Evolutionary conservation across 306 rosid genomes (phyloP).

Genomic region (Cicer arietinum): DNA sequence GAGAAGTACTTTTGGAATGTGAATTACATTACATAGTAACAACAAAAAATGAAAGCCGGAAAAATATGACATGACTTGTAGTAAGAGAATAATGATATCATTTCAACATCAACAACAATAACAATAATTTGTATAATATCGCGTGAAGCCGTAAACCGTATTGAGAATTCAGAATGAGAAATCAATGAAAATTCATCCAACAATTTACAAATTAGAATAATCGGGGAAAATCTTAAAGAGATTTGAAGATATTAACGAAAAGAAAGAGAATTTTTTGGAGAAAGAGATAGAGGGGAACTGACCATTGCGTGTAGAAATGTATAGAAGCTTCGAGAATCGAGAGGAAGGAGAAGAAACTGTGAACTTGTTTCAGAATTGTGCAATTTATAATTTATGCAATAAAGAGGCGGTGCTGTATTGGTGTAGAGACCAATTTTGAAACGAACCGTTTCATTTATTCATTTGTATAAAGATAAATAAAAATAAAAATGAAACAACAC

Average conservation of each 20-base stretch:
- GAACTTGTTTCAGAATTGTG: no score
- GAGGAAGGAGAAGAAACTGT: background rate
- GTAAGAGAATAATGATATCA: no score
- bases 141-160: background rate
- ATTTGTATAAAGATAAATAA: no score
- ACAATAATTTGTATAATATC: background rate
- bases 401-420: no score
- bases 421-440: no score
- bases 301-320: slow-evolving; percentile 6
- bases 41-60: background rate
- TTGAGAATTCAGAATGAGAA: background rate
- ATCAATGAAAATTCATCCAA: background rate
- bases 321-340: slow-evolving; percentile 34
- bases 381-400: no score
- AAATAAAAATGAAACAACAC: no score
- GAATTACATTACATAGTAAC: background rate
- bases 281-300: background rate
- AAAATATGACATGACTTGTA: background rate
- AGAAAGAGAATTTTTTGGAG: background rate
- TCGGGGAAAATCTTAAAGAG: background rate
- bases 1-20: background rate
- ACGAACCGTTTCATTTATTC: no score
- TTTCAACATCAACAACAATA: no score
- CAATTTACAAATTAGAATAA: background rate
- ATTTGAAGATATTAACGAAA: background rate